phyloP scores from a whole-genome alignment of 805 yeast genomes.

The Millerozyma acaciae region DNA sequence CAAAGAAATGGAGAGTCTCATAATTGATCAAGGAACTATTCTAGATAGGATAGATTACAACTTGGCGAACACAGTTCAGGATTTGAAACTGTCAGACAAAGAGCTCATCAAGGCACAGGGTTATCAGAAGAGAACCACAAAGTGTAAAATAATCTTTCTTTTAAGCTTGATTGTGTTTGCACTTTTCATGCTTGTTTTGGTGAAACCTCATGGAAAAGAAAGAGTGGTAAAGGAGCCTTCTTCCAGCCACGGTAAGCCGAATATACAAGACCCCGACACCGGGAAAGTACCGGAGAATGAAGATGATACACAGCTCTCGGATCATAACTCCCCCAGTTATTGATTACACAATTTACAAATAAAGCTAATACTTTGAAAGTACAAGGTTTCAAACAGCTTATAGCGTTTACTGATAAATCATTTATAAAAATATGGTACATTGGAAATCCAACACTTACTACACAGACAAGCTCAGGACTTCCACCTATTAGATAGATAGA shows the following conservation, averaged over 20 bases:
- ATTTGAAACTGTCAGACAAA: slow-evolving; percentile 71
- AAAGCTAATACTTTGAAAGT: no score
- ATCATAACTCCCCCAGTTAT: no score
- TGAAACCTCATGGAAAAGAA: slow-evolving; percentile 50
- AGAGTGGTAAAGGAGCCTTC: slow-evolving; percentile 25
- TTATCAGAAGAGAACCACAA: slow-evolving; percentile 85
- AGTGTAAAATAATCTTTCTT: slow-evolving; percentile 81
- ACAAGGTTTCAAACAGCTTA: no score
- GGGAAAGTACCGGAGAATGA: no score
- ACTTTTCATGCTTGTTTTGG: slow-evolving; percentile 62
- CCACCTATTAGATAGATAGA: no score
- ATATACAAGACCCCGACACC: neutral
- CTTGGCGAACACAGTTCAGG: slow-evolving; percentile 71
- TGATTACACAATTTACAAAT: no score
- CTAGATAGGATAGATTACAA: slow-evolving; percentile 93
- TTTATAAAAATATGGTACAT: no score
- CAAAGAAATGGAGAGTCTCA: slow-evolving; percentile 85
- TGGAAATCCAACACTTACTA: no score
- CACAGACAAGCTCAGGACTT: no score
- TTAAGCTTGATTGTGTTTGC: slow-evolving; percentile 68
- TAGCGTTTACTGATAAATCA: no score
- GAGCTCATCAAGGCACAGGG: slow-evolving; percentile 72
- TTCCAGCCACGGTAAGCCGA: neutral
- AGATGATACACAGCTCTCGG: no score
- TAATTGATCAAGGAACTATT: slow-evolving; percentile 93